Percentiles rank a stretch among this genome's conserved stretches.
Conservation (phyloP, 1,284 basidiomycete species). For the Waitea zeae region DNA sequence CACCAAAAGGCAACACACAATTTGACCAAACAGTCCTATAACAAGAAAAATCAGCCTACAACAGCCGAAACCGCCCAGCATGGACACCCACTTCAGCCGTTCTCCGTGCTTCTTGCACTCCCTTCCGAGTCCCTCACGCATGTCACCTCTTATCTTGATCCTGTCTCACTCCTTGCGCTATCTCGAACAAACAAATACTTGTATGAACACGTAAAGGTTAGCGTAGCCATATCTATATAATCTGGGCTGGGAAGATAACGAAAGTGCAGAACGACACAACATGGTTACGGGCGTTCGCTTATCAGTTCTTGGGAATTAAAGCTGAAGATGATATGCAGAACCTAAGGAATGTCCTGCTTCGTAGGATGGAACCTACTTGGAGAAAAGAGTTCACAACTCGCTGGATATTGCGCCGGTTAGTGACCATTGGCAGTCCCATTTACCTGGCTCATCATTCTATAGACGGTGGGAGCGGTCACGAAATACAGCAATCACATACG, state of each 20-base stretch:
- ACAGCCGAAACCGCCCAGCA: slow-evolving; percentile 24
- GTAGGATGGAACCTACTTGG: slow-evolving; percentile 43
- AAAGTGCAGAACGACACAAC: slow-evolving; percentile 77
- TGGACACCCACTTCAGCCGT: slow-evolving; percentile 19
- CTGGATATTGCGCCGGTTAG: slow-evolving; percentile 34
- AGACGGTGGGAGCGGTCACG: slow-evolving; percentile 63
- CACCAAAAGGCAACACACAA: slow-evolving; percentile 9
- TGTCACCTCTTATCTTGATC: slow-evolving; percentile 63
- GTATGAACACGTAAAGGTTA: slow-evolving; percentile 46
- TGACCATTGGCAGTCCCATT: slow-evolving; percentile 6
- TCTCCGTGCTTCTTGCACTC: slow-evolving; percentile 26
- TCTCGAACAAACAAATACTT: slow-evolving; percentile 37
- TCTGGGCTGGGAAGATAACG: too few species aligned
- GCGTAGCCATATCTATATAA: too few species aligned
- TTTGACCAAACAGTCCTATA: slow-evolving; percentile 4
- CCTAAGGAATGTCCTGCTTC: slow-evolving; percentile 30
- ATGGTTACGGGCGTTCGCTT: slow-evolving; percentile 69
- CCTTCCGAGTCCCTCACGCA: slow-evolving; percentile 66
- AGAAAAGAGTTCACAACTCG: slow-evolving; percentile 45
- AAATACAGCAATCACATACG: slow-evolving; percentile 39
- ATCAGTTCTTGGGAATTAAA: slow-evolving; percentile 47
- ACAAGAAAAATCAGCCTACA: slow-evolving; percentile 12
- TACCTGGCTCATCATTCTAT: slow-evolving; percentile 4
- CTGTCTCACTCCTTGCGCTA: slow-evolving; percentile 41
- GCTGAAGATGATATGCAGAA: slow-evolving; percentile 38